Evolutionary conservation across 768 basidiomycete genomes (phyloP).

Genomic region (Porpolomopsis calyptriformis): DNA sequence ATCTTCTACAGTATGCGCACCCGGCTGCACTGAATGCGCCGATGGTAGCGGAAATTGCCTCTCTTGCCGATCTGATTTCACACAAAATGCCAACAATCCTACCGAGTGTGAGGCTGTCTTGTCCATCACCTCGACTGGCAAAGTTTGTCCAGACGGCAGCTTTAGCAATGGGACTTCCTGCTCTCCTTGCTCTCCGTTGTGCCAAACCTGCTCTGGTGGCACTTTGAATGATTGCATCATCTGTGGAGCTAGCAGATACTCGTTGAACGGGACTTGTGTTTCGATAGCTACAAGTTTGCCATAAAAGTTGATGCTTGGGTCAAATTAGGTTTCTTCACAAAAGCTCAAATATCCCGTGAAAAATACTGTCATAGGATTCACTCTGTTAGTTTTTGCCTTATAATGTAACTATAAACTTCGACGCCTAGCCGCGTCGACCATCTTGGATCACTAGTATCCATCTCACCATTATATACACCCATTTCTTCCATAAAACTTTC

Average conservation of each 20-base stretch:
- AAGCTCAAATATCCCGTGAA: too few relatives aligned
- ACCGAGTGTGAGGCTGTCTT: slow-evolving; percentile 53
- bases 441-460: too few relatives aligned
- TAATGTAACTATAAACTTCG: too few relatives aligned
- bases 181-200: slow-evolving; percentile 49
- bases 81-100: slow-evolving; percentile 51
- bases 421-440: too few relatives aligned
- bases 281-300: too few relatives aligned
- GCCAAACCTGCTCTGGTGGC: slow-evolving; percentile 58
- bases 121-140: slow-evolving; percentile 40
- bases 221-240: slow-evolving; percentile 62
- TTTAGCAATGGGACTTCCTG: slow-evolving; percentile 49
- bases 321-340: too few relatives aligned
- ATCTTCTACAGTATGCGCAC: slow-evolving; percentile 47
- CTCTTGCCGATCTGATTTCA: slow-evolving; percentile 61
- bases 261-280: slow-evolving; percentile 65
- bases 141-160: slow-evolving; percentile 52
- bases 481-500: too few relatives aligned
- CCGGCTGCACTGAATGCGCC: slow-evolving; percentile 64
- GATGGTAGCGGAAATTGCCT: slow-evolving; percentile 60
- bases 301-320: too few relatives aligned
- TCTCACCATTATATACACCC: too few relatives aligned
- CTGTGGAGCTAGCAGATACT: slow-evolving; percentile 52
- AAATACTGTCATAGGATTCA: too few relatives aligned
- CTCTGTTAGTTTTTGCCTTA: too few relatives aligned